Percentiles rank a stretch among this genome's conserved stretches.
Evolutionary conservation across 2,329 filamentous ascomycete species (phyloP).

Genomic region (Whalleya microplaca): DNA sequence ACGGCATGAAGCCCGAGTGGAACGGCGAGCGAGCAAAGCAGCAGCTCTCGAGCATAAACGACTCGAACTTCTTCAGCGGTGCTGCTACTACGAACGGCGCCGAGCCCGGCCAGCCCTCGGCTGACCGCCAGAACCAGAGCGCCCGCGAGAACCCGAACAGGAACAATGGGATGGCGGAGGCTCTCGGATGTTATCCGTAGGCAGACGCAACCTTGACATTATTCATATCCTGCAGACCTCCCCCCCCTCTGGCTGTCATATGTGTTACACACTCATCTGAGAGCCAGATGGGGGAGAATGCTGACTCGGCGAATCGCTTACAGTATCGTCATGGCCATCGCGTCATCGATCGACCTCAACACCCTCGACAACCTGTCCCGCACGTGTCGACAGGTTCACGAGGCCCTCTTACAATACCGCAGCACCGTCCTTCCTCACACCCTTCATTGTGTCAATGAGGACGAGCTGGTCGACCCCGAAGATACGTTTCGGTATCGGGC

Average conservation of each 20-base stretch:
- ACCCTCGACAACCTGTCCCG: constrained; percentile 81
- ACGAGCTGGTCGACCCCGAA: constrained; percentile 55
- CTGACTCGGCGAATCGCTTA: constrained; percentile 23
- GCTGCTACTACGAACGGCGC: constrained; percentile 1
- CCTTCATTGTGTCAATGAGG: constrained; percentile 79
- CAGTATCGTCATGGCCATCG: constrained; percentile 78
- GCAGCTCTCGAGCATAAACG: constrained; percentile 9
- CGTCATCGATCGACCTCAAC: constrained; percentile 81
- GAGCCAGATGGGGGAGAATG: constrained; percentile 13
- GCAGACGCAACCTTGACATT: constrained; percentile 44
- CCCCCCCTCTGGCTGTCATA: constrained; percentile 20
- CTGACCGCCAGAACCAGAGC: constrained; percentile 18
- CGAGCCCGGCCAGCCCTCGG: constrained; percentile 15
- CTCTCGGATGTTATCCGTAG: constrained; percentile 72
- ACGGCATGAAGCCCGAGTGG: constrained; percentile 32
- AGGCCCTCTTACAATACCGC: constrained; percentile 78
- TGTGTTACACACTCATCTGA: constrained; percentile 13
- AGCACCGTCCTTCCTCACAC: constrained; percentile 73
- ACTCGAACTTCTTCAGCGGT: background rate
- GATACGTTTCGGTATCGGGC: constrained; percentile 62
- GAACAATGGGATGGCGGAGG: constrained; percentile 64
- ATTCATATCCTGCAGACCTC: constrained; percentile 28
- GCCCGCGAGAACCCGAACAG: constrained; percentile 52
- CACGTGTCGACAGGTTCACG: constrained; percentile 79
- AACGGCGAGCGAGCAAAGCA: constrained; percentile 21